A percentile compares a stretch with the other conserved stretches of the same genome.
Evolutionary conservation across 1,139 yeast species (phyloP).

Genomic region (Saccharomyces hybrid): DNA sequence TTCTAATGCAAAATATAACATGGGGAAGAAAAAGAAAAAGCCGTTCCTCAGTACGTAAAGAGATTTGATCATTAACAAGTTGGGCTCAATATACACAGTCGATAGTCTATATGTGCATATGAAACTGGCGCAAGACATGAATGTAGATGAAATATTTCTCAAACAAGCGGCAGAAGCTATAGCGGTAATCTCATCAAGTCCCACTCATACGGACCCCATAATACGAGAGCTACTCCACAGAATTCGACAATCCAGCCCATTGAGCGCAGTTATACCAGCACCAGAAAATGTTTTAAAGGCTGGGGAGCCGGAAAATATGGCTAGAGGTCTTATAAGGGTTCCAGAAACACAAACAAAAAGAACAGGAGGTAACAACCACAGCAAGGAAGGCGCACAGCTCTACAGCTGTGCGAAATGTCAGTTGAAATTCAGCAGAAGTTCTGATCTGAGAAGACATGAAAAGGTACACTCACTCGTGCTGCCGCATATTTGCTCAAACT

Average conservation of each 20-base stretch:
- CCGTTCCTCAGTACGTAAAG: neutral
- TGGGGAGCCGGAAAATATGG: neutral
- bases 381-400: neutral
- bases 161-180: constrained; percentile 31
- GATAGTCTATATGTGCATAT: neutral
- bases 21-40: neutral
- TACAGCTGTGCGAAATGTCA: constrained; percentile 26
- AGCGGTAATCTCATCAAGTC: constrained; percentile 20
- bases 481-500: constrained; percentile 54
- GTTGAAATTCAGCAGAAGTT: constrained; percentile 25
- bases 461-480: constrained; percentile 27
- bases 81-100: neutral
- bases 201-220: constrained; percentile 26
- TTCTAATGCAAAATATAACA: neutral
- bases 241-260: constrained; percentile 14
- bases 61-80: neutral
- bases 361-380: neutral
- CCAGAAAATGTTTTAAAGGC: neutral
- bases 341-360: constrained; percentile 1
- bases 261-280: constrained; percentile 8
- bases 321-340: neutral
- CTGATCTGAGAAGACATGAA: constrained; percentile 30
- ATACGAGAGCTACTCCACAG: constrained; percentile 26
- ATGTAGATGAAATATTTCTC: constrained; percentile 25
- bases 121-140: constrained; percentile 12